Evolutionary conservation across 2,329 filamentous ascomycete genomes (phyloP).

Genomic region (Cercospora brassicicola): DNA sequence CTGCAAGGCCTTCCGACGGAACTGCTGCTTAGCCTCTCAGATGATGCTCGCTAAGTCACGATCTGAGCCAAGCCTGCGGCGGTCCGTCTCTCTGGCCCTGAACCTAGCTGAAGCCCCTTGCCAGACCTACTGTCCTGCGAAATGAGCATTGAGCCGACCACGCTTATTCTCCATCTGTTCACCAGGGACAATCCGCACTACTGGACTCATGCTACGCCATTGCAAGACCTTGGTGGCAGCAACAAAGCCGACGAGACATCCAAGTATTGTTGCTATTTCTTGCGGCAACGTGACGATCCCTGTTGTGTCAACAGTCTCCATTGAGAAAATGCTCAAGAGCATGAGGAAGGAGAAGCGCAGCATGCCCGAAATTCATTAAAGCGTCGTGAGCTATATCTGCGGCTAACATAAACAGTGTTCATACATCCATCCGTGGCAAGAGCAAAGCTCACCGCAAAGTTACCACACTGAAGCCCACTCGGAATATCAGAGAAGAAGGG

Average conservation of each 20-base stretch:
- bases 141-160: background rate
- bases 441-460: constrained; percentile 2
- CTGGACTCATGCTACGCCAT: background rate
- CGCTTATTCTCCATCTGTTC: background rate
- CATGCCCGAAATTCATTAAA: background rate
- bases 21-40: background rate
- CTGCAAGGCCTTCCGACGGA: background rate
- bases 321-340: background rate
- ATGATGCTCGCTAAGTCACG: background rate
- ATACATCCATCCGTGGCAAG: constrained; percentile 11
- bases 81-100: background rate
- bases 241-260: background rate
- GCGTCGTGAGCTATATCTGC: background rate
- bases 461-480: background rate
- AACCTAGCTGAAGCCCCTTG: background rate
- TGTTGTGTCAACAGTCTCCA: background rate
- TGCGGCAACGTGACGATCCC: background rate
- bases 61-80: background rate
- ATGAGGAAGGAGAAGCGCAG: background rate
- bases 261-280: background rate
- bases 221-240: background rate
- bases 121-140: background rate
- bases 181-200: background rate
- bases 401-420: constrained; percentile 17
- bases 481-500: background rate